phyloP scores from a whole-genome alignment of 495 filamentous ascomycete genomes.

The Tuber magnatum region DNA sequence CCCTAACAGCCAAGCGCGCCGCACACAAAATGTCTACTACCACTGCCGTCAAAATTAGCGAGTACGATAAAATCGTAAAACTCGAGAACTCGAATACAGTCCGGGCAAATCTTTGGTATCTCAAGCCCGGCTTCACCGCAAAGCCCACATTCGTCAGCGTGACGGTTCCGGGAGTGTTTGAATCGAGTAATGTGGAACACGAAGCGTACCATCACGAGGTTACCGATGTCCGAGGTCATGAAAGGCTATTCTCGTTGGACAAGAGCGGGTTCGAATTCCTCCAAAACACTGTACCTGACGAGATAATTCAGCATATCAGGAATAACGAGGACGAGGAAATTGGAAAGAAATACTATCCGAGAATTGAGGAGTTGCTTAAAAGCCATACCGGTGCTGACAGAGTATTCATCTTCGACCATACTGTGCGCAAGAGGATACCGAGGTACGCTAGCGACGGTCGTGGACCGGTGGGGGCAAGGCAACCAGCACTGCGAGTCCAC shows the following conservation, averaged over 20 bases:
- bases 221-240: constrained; percentile 2
- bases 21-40: background rate
- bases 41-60: background rate
- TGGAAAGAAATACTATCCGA: background rate
- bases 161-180: background rate
- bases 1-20: background rate
- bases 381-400: background rate
- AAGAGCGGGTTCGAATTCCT: constrained; percentile 3
- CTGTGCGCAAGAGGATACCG: background rate
- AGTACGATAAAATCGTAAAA: background rate
- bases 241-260: constrained; percentile 7
- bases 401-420: constrained; percentile 6
- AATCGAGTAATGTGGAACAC: background rate
- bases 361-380: constrained; percentile 3
- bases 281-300: background rate
- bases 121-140: background rate
- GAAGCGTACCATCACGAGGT: background rate
- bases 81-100: background rate
- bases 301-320: background rate
- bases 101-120: background rate
- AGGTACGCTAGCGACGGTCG: background rate
- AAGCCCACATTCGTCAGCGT: background rate
- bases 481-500: background rate
- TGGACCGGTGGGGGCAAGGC: constrained; percentile 1
- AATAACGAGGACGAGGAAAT: background rate